Base-by-base conservation (phyloP, 805 yeast species). In the Teunomyces stri region DNA sequence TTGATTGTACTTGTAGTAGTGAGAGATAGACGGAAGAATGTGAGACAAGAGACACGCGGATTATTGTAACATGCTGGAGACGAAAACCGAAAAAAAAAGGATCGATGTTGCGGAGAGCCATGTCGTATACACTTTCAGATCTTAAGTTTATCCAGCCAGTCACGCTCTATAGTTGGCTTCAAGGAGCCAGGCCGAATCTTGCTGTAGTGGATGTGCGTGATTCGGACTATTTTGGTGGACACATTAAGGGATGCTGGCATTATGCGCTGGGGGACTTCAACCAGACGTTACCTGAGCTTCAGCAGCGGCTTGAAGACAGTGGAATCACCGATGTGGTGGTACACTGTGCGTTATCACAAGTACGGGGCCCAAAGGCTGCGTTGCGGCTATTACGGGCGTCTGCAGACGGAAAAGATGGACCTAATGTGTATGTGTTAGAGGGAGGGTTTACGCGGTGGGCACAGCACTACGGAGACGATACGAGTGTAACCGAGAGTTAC, bases 371-470 rank as follows among this genome's bases (percentile, higher is more conserved):
- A 0, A 72, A 87, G 3, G 79, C 96, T 3, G 90, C 97, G 0
- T 68, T 83, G 65, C 72, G 71, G 56, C 85, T 86, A 56, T 58
- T 75, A 52, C 65, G 84, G 47, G 72, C 73, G 52, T 67, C 78
- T 11, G 62, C 66, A 38, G 73, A 68, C 10, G 44, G 65, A 12
- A 56, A 56, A 2, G 65, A 58, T 18, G 56, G 58, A 3, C 58
- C 60, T 16, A 68, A 76, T 28, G 81, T 92, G 2, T 85, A 82
- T 75, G 84, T 92, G 2, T 69, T 94, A 30, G 66, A 76, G 50
- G 97, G 96, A 3, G 98, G 99, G 0, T 94, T 92, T 64, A 79
- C 78, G 34, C 75, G 75, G 45, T 92, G 98, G 98, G 96, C 88
- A 54, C 70, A 74, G 43, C 60, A 68, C 5, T 91, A 85, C 59